phyloP scores from a whole-genome alignment of 108 stramenopile species.

The Fragilaria crotonensis region DNA sequence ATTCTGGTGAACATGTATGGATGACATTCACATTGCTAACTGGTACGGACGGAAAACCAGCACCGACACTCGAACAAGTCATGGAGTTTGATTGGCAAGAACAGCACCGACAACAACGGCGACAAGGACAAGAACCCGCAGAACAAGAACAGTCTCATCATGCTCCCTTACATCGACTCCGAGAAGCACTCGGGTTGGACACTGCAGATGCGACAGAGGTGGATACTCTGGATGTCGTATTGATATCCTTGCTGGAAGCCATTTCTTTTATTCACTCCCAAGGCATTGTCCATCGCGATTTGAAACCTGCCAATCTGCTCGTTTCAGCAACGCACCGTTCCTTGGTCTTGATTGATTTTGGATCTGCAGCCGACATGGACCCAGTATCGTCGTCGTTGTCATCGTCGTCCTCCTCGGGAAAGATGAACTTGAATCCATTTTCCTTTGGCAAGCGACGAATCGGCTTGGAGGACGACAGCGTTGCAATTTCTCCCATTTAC shows the following conservation, averaged over 20 bases:
- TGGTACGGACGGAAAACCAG: constrained; percentile 19
- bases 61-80: constrained; percentile 41
- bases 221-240: constrained; percentile 40
- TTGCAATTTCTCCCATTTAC: constrained; percentile 70
- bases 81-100: constrained; percentile 41
- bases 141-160: constrained; percentile 40
- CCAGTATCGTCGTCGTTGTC: constrained; percentile 15
- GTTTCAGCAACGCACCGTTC: constrained; percentile 18
- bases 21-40: constrained; percentile 53
- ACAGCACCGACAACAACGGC: constrained; percentile 17
- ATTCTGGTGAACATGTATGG: constrained; percentile 43
- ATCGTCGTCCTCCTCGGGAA: too few relatives aligned
- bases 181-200: constrained; percentile 32
- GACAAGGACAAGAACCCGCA: constrained; percentile 8
- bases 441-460: constrained; percentile 33
- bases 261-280: constrained; percentile 35
- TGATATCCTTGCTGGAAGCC: constrained; percentile 35
- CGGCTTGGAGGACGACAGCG: constrained; percentile 40
- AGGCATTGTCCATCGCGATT: constrained; percentile 70
- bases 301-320: constrained; percentile 70
- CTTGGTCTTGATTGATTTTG: constrained; percentile 69
- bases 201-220: constrained; percentile 42
- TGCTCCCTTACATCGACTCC: constrained; percentile 25
- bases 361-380: constrained; percentile 71
- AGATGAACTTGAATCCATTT: constrained; percentile 7